These are phyloP conservation scores for Eragrostis tef DNA, from an alignment of 202 grass and related monocot species.

Conservation along the genomic window DNA sequence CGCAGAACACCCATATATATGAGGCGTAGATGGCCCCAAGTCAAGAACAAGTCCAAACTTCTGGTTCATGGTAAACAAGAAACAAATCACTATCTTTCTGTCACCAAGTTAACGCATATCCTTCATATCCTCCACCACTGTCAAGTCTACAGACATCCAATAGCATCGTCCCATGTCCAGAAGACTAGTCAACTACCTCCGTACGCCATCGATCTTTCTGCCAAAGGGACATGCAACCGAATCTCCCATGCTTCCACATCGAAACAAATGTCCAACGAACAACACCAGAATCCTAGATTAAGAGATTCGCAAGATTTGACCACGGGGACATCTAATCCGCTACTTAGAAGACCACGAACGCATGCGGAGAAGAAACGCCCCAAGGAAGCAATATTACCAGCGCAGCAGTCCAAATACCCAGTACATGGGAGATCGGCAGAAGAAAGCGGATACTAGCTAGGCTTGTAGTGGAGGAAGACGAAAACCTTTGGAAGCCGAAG, in stretches of 20 bases:
- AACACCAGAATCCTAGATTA: neutral
- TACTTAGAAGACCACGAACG: slow-evolving; percentile 7
- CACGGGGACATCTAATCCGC: neutral
- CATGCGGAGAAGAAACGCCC: neutral
- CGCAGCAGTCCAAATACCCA: neutral
- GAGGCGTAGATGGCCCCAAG: neutral
- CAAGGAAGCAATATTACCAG: slow-evolving; percentile 7
- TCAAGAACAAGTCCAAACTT: slow-evolving; percentile 21
- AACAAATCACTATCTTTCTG: neutral
- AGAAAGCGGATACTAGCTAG: neutral
- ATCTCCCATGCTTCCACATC: neutral
- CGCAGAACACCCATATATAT: slow-evolving; percentile 25
- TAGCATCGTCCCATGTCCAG: neutral
- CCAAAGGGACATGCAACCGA: slow-evolving; percentile 26
- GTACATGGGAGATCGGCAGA: slow-evolving; percentile 1
- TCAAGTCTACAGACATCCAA: slow-evolving; percentile 33
- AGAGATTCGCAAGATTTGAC: neutral
- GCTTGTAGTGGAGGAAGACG: slow-evolving; percentile 5
- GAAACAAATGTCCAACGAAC: slow-evolving; percentile 35
- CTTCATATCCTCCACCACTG: slow-evolving; percentile 2
- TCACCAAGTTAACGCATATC: neutral
- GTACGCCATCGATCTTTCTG: neutral
- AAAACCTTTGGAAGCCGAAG: slow-evolving; percentile 45
- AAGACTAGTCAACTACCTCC: slow-evolving; percentile 38
- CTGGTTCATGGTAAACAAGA: neutral